Evolutionary conservation across 257 asterid genomes (phyloP), one percentile per base, ranked within the genome.

Genomic region (Handroanthus guayacan): DNA sequence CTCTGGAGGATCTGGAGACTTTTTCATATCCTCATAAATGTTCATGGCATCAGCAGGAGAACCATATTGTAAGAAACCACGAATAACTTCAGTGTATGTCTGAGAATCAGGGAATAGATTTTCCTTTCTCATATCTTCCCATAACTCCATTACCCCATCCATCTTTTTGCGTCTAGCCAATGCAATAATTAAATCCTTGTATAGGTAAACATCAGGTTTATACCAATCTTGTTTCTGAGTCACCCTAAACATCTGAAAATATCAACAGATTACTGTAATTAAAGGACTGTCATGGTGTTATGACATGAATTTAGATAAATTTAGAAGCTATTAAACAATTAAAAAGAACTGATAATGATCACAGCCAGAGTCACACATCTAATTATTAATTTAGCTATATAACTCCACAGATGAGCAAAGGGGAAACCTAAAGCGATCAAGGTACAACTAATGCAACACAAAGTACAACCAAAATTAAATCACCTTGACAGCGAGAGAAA

Each of bases 1-100:
- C 14, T 95, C 99, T 0, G 99, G 98, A 71, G 88, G 99, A 9
- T 93, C 96, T 16, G 99, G 99, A 78, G 94, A 89, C 69, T 86
- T 90, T 55, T 91, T 91, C 99, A 93, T 93, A 83, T 93, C 98
- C 81, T 95, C 99, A 7, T 80, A 95, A 34, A 95, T 65, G 83
- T 95, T 95, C 99, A 95, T 95, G 80, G 99, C 98, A 65, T 93
- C 99, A 20, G 94, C 97, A 68, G 99, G 99, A 61, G 99, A 95
- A 54, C 98, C 99, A 17, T 87, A 80, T 50, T 91, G 92, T 82
- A 95, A 84, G 90, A 95, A 95, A 75, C 98, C 98, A 20, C 97
- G 91, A 67, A 95, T 95, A 67, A 95, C 97, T 89, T 91, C 99
- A 1, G 97, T 84, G 75, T 88, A 95, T 16, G 99, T 90, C 86